Base-by-base conservation (phyloP, 805 yeast species). In the Metschnikowia borealis region DNA sequence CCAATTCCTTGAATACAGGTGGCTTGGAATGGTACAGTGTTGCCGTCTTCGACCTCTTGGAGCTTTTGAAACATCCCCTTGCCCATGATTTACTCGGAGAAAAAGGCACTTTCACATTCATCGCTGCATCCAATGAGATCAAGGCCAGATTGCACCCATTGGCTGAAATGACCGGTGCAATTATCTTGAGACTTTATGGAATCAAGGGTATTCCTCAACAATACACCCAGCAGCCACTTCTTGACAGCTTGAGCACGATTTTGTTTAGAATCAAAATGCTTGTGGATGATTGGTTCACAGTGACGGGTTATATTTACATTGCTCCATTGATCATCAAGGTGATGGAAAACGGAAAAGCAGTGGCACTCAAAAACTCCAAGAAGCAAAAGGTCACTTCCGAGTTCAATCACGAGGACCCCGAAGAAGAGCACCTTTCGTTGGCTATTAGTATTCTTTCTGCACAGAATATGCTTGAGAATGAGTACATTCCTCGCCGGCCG, bases 361-460 rank as follows among this genome's bases (percentile, higher is more conserved):
- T 76, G 38, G 79, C 86, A 1, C 59, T 79, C 47, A 77, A 72
- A 54, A 80, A 79, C 58, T 72, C 83, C 2, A 74, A 73, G 41
- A 83, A 81, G 60, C 63, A 66, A 45, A 69, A 67, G 5, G 71
- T 77, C 1, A 84, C 83, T 31, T 72, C 84, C 2, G 95, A 88
- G 59, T 87, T 84, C 63, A 79, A 79, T 31, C 92, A 89, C 49
- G 96, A 88, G 64, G 89, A 84, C 57, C 83, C 83, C n/a, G 90
- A 87, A 62, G 97, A 91, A 65, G 97, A 90, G 63, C 92, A 88
- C 59, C 71, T 90, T 45, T 66, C 87, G 45, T 70, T 92, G 50
- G 86, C 92, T 0, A 67, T 91, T 58, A 95, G 88, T 60, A 82
- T 90, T 38, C 73, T 92, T 49, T 74, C 83, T 38, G 77, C 78